Conservation (phyloP, 768 basidiomycete species). For the Lactarius quietus region DNA sequence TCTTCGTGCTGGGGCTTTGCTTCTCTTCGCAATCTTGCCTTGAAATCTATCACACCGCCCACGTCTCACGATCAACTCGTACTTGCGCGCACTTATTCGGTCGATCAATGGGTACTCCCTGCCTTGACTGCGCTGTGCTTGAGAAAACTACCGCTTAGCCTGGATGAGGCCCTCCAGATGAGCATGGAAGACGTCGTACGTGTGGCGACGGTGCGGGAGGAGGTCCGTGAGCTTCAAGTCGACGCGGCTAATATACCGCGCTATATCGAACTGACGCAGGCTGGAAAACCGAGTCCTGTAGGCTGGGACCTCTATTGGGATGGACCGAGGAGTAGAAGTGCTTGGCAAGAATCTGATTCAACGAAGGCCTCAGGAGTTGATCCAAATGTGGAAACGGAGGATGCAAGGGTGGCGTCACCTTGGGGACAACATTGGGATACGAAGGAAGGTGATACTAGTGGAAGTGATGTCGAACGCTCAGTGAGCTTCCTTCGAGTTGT, state of each 20-base stretch:
- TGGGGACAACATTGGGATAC: neutral
- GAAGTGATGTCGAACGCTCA: too few species aligned
- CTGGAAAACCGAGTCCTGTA: neutral
- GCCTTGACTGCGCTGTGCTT: constrained; percentile 18
- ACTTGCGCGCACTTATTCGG: constrained; percentile 23
- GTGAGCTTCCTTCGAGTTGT: too few species aligned
- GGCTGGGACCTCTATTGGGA: neutral
- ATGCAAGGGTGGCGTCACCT: neutral
- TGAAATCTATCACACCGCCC: constrained; percentile 18
- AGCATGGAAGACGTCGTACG: constrained; percentile 18
- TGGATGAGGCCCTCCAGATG: constrained; percentile 18
- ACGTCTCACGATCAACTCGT: constrained; percentile 18
- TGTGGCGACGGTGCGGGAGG: neutral
- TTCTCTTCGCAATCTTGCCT: constrained; percentile 28
- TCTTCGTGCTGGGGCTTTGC: constrained; percentile 34
- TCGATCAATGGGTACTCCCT: constrained; percentile 21
- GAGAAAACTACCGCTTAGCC: constrained; percentile 10
- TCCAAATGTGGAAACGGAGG: neutral
- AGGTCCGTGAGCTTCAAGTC: neutral
- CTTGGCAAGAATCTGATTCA: neutral
- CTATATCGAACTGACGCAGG: neutral
- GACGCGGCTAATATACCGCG: constrained; percentile 4
- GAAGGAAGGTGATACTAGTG: too few species aligned
- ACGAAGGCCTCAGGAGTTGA: neutral
- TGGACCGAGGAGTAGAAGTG: neutral